Evolutionary conservation across 805 yeast species (phyloP).

Genomic region (Candida tallmaniae): DNA sequence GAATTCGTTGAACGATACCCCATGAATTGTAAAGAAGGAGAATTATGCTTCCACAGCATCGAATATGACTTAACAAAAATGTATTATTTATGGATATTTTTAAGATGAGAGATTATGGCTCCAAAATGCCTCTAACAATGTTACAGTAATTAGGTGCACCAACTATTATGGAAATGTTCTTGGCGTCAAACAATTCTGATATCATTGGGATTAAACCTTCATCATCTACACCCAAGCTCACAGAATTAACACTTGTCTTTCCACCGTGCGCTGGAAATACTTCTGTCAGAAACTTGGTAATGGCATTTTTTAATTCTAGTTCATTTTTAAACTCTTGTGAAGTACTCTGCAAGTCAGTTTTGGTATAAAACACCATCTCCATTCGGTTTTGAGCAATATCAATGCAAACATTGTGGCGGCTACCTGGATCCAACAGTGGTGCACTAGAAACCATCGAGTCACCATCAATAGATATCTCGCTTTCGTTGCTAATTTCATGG

Average conservation of each 20-base stretch:
- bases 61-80: not conserved
- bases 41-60: no score
- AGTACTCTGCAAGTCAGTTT: not conserved
- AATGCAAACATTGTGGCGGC: not conserved
- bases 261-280: not conserved
- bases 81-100: not conserved
- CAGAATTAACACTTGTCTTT: not conserved
- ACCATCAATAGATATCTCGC: not conserved
- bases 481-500: not conserved
- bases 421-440: not conserved
- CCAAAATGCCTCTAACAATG: not conserved
- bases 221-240: not conserved
- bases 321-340: not conserved
- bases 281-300: not conserved
- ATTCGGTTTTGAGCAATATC: not conserved
- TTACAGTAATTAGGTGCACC: constrained; percentile 1
- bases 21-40: no score
- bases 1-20: constrained; percentile 2
- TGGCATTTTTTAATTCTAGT: not conserved
- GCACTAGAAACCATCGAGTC: not conserved
- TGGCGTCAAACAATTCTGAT: not conserved
- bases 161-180: not conserved
- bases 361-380: not conserved
- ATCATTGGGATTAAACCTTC: no score
- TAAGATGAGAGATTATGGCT: no score